A percentile compares a stretch with the other conserved stretches of the same genome.
These are phyloP conservation scores for Polysphondylium violaceum DNA, from an alignment of 78 protist genomes.

Conservation along the genomic window DNA sequence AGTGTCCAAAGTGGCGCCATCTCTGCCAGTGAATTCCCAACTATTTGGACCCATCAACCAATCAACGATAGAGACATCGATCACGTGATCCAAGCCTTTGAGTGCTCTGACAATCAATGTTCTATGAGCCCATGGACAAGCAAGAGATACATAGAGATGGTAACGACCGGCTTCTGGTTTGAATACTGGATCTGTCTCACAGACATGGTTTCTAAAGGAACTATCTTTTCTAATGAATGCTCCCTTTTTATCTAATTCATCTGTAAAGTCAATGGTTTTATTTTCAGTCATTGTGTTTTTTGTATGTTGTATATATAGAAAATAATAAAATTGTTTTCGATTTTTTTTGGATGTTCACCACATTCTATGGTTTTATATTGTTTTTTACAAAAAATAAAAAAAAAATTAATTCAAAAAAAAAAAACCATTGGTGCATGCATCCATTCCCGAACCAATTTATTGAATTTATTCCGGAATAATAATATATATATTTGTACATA, in stretches of 20 bases:
- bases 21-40: conserved; percentile 36
- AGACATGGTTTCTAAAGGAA: not conserved
- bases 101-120: not conserved
- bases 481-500: no score
- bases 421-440: no score
- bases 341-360: no score
- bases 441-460: no score
- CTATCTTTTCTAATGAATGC: conserved; percentile 6
- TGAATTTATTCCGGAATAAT: no score
- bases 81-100: conserved; percentile 88
- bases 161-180: conserved; percentile 45
- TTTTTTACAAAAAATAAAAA: no score
- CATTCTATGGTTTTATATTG: no score
- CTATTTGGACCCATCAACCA: conserved; percentile 23
- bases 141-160: not conserved
- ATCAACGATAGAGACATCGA: conserved; percentile 72
- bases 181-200: not conserved
- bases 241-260: conserved; percentile 35
- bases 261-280: not conserved
- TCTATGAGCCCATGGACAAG: conserved; percentile 3
- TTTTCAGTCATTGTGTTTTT: no score
- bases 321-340: no score
- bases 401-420: no score
- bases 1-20: conserved; percentile 44
- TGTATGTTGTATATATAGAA: no score